Conservation (phyloP, 148 eudicot species). For the Vaccinium myrtillus region DNA sequence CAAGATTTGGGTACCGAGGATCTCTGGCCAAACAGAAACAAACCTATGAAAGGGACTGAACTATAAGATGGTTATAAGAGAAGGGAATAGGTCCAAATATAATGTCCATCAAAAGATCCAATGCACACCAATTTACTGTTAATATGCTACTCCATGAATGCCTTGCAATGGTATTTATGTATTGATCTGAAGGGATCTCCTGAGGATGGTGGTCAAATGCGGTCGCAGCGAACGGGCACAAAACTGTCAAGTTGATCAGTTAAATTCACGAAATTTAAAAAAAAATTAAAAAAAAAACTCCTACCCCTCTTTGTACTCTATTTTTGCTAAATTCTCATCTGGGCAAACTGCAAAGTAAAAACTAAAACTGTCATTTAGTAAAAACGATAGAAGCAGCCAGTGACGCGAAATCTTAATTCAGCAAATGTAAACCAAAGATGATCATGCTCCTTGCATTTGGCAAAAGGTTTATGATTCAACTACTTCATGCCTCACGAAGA, state of each 20-base stretch:
- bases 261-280: no score
- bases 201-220: no score
- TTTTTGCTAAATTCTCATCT: no score
- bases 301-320: no score
- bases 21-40: no score
- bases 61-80: background rate
- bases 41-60: background rate
- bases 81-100: background rate
- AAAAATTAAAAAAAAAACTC: no score
- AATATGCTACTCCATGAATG: background rate
- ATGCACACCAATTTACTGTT: background rate
- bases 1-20: no score
- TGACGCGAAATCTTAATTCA: background rate
- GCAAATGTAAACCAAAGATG: background rate
- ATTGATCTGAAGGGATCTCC: no score
- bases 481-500: background rate
- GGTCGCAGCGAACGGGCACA: no score
- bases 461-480: slow-evolving; percentile 6
- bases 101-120: background rate
- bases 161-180: background rate
- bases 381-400: no score
- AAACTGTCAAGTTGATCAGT: no score
- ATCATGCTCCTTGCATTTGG: background rate
- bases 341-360: background rate
- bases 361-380: no score